A percentile compares a stretch with the other conserved stretches of the same genome.
Conservation (phyloP, 1,284 basidiomycete genomes). For the Cryptococcus deneoformans region DNA sequence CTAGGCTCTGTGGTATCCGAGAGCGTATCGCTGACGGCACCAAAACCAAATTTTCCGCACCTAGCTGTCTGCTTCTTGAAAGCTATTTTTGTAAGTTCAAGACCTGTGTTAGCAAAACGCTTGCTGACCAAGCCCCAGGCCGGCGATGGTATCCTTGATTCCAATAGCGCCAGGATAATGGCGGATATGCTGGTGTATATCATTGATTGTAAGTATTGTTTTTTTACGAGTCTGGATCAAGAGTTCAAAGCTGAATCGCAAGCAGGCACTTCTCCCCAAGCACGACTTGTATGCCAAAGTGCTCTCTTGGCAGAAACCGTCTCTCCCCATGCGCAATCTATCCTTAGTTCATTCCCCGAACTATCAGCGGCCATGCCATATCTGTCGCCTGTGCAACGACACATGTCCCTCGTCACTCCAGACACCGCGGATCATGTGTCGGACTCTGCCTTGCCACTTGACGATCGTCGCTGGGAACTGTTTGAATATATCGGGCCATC, state of each 20-base stretch:
- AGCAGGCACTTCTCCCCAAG: constrained; percentile 23
- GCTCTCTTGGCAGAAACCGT: constrained; percentile 32
- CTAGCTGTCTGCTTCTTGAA: constrained; percentile 31
- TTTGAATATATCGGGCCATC: constrained; percentile 36
- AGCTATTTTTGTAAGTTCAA: constrained; percentile 27
- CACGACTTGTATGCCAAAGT: constrained; percentile 21
- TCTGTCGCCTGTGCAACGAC: constrained; percentile 21
- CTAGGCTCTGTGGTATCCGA: constrained; percentile 28
- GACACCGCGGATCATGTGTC: constrained; percentile 9
- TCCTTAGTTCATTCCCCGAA: constrained; percentile 12
- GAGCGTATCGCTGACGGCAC: constrained; percentile 14
- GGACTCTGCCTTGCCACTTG: constrained; percentile 25
- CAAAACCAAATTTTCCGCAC: constrained; percentile 37
- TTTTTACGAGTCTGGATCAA: not conserved
- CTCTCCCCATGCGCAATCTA: constrained; percentile 18
- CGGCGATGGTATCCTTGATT: constrained; percentile 5
- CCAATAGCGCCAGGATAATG: constrained; percentile 10
- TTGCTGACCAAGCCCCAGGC: constrained; percentile 6
- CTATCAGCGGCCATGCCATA: constrained; percentile 28
- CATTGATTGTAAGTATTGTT: constrained; percentile 25
- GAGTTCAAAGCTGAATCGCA: not conserved
- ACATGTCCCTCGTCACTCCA: constrained; percentile 25
- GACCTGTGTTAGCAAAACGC: not conserved
- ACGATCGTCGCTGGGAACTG: constrained; percentile 47
- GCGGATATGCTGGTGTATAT: constrained; percentile 34